Evolutionary conservation across 1,284 basidiomycete genomes (phyloP), one percentile per base, ranked within the genome.

Genomic region (Filobasidium uniguttulatum): DNA sequence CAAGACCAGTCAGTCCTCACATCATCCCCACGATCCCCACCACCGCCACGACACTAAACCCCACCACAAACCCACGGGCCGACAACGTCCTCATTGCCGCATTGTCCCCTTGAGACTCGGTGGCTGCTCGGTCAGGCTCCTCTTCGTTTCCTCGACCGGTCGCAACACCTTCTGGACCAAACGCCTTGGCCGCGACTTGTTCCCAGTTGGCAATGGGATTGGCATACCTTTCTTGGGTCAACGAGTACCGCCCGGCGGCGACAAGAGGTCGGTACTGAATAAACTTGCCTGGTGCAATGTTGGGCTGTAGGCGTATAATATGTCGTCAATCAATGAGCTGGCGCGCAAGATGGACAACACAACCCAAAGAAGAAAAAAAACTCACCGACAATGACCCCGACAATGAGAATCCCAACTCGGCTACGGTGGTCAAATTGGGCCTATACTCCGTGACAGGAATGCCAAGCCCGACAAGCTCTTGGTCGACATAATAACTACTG

Each of bases 201-300:
- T 41, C 36, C 56, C 56, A 57, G 20, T 53, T 48, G 9, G 41
- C 37, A 3, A 55, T 25, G 15, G 51, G 53, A 33, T 49, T 30
- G n/a, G 17, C 10, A 30, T 52, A 57, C n/a, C 17, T 20, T 37
- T 52, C 50, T 12, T 17, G 4, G 9, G 50, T 57, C 19, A 53
- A 26, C 1, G 38, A 35, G 34, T 51, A 57, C 17, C 41, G 23
- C 3, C 48, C 45, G 23, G 48, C 40, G 1, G 56, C 56, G 3
- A 50, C 51, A 37, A 43, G 46, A 17, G 48, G 25, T 12, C 53
- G 25, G 44, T 57, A 55, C 34, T 57, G 56, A 12, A 55, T 15
- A 44, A 57, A 57, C 20, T 53, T 41, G 0, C 54, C 56, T 1
- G 56, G 56, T 8, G 50, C 45, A 19, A 53, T n/a, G 7, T 26